Percentiles rank a stretch among this genome's conserved stretches.
Evolutionary conservation across 148 eudicot species (phyloP).

Genomic region (Bassia scoparia): DNA sequence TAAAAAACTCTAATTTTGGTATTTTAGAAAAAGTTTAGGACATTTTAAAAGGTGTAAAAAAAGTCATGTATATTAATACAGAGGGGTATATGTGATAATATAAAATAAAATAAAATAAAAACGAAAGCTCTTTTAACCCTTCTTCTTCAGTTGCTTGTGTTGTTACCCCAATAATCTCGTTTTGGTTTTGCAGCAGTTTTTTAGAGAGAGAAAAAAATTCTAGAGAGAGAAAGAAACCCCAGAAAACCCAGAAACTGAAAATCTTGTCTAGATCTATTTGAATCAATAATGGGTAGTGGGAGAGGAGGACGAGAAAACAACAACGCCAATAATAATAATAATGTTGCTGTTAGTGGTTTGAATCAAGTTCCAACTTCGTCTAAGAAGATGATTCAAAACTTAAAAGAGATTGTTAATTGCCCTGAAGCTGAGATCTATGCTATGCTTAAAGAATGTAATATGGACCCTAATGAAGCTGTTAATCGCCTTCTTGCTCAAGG

Average conservation of each 20-base stretch:
- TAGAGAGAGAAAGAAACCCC: conserved; percentile 14
- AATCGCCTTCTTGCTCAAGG: conserved; percentile 87
- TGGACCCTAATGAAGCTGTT: conserved; percentile 96
- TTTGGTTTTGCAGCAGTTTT: conserved; percentile 1
- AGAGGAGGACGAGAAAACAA: conserved; percentile 13
- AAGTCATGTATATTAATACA: too few relatives aligned
- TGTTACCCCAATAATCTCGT: neutral
- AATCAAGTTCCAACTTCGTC: conserved; percentile 56
- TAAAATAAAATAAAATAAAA: neutral
- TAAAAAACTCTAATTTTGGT: too few relatives aligned
- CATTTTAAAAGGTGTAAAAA: too few relatives aligned
- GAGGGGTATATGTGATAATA: too few relatives aligned
- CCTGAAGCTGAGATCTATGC: conserved; percentile 89
- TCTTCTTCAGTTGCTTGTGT: neutral
- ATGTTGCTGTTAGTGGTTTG: conserved; percentile 11
- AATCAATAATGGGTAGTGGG: conserved; percentile 9
- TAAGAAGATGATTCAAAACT: conserved; percentile 64
- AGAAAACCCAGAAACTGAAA: conserved; percentile 1
- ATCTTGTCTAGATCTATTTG: conserved; percentile 14
- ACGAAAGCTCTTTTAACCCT: neutral
- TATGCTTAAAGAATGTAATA: conserved; percentile 82
- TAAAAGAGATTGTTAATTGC: conserved; percentile 83
- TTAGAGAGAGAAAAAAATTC: neutral
- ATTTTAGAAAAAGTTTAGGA: too few relatives aligned
- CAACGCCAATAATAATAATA: neutral